Evolutionary conservation across 352 stramenopile genomes (phyloP), one percentile per base, ranked within the genome.

Genomic region (Pythium folliculosum): DNA sequence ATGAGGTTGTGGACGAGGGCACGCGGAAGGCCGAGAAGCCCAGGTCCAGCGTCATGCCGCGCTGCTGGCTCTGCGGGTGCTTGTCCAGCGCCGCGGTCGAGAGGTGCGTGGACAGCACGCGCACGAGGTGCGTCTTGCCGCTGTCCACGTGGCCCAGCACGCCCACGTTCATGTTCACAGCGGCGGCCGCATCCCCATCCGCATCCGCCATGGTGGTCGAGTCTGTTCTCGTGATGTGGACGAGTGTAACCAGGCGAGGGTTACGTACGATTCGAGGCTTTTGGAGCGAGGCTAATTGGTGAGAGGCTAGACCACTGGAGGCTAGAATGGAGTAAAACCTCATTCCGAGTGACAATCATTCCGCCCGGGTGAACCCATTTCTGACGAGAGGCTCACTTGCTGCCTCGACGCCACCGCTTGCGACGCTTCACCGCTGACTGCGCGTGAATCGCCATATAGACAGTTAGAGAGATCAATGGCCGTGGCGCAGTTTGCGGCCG

Each of bases 41-140:
- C 44, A 99, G 80, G 77, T 99, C 97, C 32, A 99, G 76, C 55
- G 98, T 99, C 67, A 99, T 99, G 51, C 97, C 97, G 54, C 97
- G 86, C 69, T 97, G 78, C 73, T 97, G 87, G 45, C 86, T 98
- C 88, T 99, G 94, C 53, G 98, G 97, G 54, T 98, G 85, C 78
- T 99, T 99, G 80, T 99, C 98, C 60, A 99, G 86, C 21, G 97
- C 86, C 8, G 98, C 97, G 10, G 98, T 99, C 16, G 95, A 99
- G 12, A 99, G 75, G 23, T 96, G 77, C n/a, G 96, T 99, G 58
- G 91, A 99, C 17, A 99, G 77, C 17, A 96, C 96, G 60, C 97
- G 97, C 51, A 99, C 96, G 60, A 97, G 81, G 43, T 85, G 92
- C 60, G 97, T 99, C 81, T 99, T 99, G 51, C 98, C 98, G 69